These are phyloP conservation scores for Claviceps fusiformis DNA, from an alignment of 2,329 filamentous ascomycete species.

Conservation along the genomic window DNA sequence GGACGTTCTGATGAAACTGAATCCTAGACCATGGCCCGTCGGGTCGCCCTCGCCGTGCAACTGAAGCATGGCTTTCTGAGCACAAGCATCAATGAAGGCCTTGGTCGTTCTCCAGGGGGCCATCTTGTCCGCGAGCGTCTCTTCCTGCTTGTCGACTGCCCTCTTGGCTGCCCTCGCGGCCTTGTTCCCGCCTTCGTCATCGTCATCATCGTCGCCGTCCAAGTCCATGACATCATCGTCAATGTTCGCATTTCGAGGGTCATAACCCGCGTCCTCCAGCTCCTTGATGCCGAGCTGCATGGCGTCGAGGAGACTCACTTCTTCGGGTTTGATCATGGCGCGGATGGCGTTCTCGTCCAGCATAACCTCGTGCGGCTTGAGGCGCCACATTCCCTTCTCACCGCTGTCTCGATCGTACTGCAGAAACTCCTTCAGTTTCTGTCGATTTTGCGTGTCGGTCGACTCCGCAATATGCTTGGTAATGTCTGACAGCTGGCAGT, in stretches of 20 bases:
- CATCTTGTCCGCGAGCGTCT: conserved; percentile 75
- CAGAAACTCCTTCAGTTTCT: conserved; percentile 95
- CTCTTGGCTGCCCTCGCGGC: conserved; percentile 28
- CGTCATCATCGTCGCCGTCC: conserved; percentile 42
- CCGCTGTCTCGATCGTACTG: conserved; percentile 64
- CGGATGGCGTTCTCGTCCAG: conserved; percentile 73
- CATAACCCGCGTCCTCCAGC: conserved; percentile 81
- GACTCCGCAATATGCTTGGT: conserved; percentile 87
- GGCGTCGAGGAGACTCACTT: conserved; percentile 84
- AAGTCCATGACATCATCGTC: conserved; percentile 54
- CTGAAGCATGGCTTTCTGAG: conserved; percentile 92
- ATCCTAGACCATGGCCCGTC: conserved; percentile 81
- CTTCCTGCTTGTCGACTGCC: conserved; percentile 37
- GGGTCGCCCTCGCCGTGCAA: conserved; percentile 91
- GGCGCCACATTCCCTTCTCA: conserved; percentile 68
- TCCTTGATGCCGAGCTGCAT: conserved; percentile 94
- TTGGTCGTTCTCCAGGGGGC: conserved; percentile 95
- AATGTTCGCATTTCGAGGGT: conserved; percentile 44
- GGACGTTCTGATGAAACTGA: conserved; percentile 93
- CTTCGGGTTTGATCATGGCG: conserved; percentile 84
- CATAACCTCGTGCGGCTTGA: conserved; percentile 57
- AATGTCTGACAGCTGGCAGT: conserved; percentile 67
- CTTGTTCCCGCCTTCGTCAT: conserved; percentile 29
- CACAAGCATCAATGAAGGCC: conserved; percentile 86
- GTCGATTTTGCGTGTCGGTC: conserved; percentile 87